Evolutionary conservation across 2,329 filamentous ascomycete genomes (phyloP), one percentile per base, ranked within the genome.

Genomic region (Penicillium polonicum): DNA sequence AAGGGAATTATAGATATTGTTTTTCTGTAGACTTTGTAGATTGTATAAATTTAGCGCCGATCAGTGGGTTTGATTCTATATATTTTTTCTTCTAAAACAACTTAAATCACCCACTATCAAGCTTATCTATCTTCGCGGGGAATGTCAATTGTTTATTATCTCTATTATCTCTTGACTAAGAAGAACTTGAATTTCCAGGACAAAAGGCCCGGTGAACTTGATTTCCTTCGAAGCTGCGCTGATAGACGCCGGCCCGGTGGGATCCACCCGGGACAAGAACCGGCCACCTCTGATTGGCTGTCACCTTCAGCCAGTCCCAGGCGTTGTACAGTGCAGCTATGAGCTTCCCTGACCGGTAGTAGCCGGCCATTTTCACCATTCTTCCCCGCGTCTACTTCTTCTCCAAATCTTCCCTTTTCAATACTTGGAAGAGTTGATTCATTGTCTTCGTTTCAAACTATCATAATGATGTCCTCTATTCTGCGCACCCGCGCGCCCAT

Each of bases 391-490:
- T 60, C 45, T 48, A 57, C 45, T 54, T 58, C 52, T 43, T 38
- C 41, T 55, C 50, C 42, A 41, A 31, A 35, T 54, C 59, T 50
- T 56, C 41, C n/a, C 39, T 55, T 36, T 43, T 31, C 33, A 36
- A n/a, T 50, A 27, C 4, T 38, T 31, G 19, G 35, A 57, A 56
- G 39, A 57, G 36, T 53, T 23, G 13, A 29, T 29, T 35, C 36
- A 43, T 41, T 17, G 9, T 39, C 15, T 21, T 48, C 50, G 43
- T 50, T 42, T 55, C 49, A 43, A 39, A 43, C 12, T 35, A 33
- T 48, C 61, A 67, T 46, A 21, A 72, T 72, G 70, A 70, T 72
- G 64, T 68, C 70, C 10, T 64, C 64, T 19, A 50, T 72, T 29
- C 52, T 71, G 31, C 70, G 71, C 49, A 49, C 65, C 25, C 63